Conservation (phyloP, 148 eudicot genomes). For the Rhododendron ferrugineum region DNA sequence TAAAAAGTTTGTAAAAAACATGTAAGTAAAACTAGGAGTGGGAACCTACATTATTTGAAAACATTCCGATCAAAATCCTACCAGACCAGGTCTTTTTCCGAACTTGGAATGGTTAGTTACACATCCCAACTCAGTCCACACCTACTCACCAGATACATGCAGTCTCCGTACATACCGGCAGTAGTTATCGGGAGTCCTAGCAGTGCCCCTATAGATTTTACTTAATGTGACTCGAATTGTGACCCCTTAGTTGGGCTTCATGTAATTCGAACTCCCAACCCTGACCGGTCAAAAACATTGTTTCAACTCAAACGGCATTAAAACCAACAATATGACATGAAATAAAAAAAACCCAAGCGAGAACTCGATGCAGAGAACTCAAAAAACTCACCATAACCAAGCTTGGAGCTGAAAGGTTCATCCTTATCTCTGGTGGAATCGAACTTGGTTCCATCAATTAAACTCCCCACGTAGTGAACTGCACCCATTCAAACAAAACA, state of each 20-base stretch:
- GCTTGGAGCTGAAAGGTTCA: slow-evolving; percentile 40
- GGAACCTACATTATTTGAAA: background rate
- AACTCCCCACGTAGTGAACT: slow-evolving; percentile 51
- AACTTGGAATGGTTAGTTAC: background rate
- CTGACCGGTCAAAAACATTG: background rate
- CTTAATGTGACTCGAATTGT: background rate
- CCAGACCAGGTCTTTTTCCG: background rate
- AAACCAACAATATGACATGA: background rate
- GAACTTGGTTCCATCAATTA: slow-evolving; percentile 44
- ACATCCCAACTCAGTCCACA: background rate
- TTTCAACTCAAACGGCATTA: background rate
- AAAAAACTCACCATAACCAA: slow-evolving; percentile 40
- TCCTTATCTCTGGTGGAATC: slow-evolving; percentile 35
- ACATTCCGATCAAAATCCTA: background rate
- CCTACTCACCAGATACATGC: background rate
- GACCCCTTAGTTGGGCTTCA: background rate
- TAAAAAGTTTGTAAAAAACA: background rate
- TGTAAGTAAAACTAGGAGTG: background rate
- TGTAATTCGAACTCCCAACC: background rate
- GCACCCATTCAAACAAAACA: slow-evolving; percentile 9
- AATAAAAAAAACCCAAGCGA: background rate
- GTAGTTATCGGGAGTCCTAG: background rate
- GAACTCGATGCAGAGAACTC: background rate
- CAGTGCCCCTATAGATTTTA: background rate
- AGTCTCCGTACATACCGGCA: background rate